Conservation (phyloP, 805 yeast genomes). For the Candida sphagnicola region DNA sequence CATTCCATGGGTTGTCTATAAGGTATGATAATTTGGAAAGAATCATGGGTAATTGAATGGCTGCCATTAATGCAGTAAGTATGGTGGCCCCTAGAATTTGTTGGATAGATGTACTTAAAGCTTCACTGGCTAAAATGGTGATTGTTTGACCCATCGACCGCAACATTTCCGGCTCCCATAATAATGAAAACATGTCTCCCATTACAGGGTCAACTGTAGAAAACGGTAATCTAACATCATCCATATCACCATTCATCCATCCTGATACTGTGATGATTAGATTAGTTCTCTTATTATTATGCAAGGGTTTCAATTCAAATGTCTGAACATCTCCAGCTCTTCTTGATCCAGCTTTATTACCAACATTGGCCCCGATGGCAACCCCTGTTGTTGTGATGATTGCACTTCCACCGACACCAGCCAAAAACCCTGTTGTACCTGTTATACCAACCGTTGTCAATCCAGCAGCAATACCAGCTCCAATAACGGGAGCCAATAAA, state of each 20-base stretch:
- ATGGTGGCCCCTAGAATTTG: conserved; percentile 92
- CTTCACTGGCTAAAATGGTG: conserved; percentile 88
- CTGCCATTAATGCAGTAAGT: conserved; percentile 84
- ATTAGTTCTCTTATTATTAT: conserved; percentile 84
- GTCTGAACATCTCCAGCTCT: conserved; percentile 91
- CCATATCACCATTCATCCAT: conserved; percentile 94
- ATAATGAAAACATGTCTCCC: conserved; percentile 89
- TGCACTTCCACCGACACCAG: conserved; percentile 96
- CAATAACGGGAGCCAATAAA: conserved; percentile 92
- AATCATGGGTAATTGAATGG: conserved; percentile 89
- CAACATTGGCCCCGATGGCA: conserved; percentile 86
- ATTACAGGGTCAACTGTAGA: conserved; percentile 96
- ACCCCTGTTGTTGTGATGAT: conserved; percentile 90
- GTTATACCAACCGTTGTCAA: conserved; percentile 89
- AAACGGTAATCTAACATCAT: conserved; percentile 94
- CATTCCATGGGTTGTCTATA: conserved; percentile 97
- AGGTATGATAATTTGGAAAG: conserved; percentile 84
- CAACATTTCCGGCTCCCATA: conserved; percentile 99
- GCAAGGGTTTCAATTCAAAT: conserved; percentile 89
- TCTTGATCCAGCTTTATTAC: conserved; percentile 76
- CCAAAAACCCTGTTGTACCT: conserved; percentile 90
- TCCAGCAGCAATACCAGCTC: conserved; percentile 98
- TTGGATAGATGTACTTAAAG: conserved; percentile 87
- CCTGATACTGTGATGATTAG: conserved; percentile 88
- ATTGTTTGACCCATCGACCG: conserved; percentile 96